phyloP scores from a whole-genome alignment of 805 yeast genomes.

The Kodamaea sagamina region DNA sequence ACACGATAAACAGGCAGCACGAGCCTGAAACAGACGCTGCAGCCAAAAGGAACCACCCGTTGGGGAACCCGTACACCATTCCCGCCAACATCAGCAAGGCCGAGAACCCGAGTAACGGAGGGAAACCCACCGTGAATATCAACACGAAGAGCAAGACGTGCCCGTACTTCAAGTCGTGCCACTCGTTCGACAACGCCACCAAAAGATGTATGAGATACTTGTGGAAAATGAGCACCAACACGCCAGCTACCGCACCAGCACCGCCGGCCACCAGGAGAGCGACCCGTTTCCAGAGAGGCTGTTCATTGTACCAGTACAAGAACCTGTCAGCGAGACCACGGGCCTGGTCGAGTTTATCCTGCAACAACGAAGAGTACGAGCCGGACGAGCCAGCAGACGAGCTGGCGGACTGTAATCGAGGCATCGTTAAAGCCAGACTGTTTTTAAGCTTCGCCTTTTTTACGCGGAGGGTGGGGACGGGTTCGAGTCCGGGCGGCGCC shows the following conservation, averaged over 20 bases:
- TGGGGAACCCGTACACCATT: constrained; percentile 75
- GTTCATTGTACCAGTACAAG: constrained; percentile 21
- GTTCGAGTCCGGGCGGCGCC: too few species aligned
- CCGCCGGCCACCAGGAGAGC: constrained; percentile 19
- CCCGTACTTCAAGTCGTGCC: constrained; percentile 44
- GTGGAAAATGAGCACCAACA: constrained; percentile 37
- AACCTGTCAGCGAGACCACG: constrained; percentile 8
- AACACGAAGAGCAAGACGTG: constrained; percentile 49
- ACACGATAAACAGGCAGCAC: constrained; percentile 66
- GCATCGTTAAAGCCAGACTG: background rate
- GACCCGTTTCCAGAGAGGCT: constrained; percentile 17
- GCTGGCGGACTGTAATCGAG: background rate
- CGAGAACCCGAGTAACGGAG: constrained; percentile 86
- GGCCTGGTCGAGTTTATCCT: constrained; percentile 10
- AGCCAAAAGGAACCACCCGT: constrained; percentile 80
- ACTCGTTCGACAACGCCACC: constrained; percentile 46
- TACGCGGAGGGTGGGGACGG: too few species aligned
- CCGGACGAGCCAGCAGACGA: background rate
- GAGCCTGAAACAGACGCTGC: constrained; percentile 73
- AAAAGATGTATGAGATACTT: constrained; percentile 35
- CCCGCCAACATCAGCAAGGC: constrained; percentile 69
- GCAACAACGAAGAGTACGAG: constrained; percentile 8
- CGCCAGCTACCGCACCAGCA: constrained; percentile 20
- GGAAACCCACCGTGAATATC: constrained; percentile 74
- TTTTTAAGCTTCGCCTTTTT: too few species aligned